Evolutionary conservation across 768 basidiomycete species (phyloP), one percentile per base, ranked within the genome.

Genomic region (Boletellus ananiceps): DNA sequence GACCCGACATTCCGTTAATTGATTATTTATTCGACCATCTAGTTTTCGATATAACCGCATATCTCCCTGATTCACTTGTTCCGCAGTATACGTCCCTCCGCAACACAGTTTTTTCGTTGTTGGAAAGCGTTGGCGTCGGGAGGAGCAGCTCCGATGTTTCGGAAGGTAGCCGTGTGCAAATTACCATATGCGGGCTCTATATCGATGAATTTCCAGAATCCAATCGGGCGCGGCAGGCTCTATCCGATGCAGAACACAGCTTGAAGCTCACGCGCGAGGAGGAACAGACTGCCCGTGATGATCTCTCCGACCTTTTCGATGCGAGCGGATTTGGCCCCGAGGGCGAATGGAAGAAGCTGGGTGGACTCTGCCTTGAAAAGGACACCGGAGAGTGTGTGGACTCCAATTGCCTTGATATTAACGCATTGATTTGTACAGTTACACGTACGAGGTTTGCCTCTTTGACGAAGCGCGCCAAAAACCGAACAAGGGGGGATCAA

Each of bases 331-430:
- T 86, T 57, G 93, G 93, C 16, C 64, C 71, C 1, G 75, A 89
- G 23, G 95, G 91, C 43, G 91, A 96, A 70, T 99, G 92, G 92
- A 95, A 95, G 76, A 96, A 95, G 71, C 78, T 99, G 6, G 87
- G 94, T 18, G 78, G 80, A 5, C 72, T 75, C 1, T 98, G 95
- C 59, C 64, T 98, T 12, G 80, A 82, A 62, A 86, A 83, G 62
- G 81, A 94, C 46, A 75, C 79, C 5, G 95, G 96, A 75, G 95
- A 96, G 90, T 96, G 60, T 64, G 93, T 84, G 19, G 34, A 45
- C n/a, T 29, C 18, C 21, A 18, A 23, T 29, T n/a, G 3, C 1
- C 15, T 15, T 5, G 21, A 39, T 55, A 36, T 50, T 63, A 34
- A 67, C 29, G 14, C 4, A 19, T 11, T 8, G 31, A 43, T 6